Percentiles rank a stretch among this genome's conserved stretches.
Conservation (phyloP, 768 basidiomycete genomes). For the Boletus vinaceobasis region DNA sequence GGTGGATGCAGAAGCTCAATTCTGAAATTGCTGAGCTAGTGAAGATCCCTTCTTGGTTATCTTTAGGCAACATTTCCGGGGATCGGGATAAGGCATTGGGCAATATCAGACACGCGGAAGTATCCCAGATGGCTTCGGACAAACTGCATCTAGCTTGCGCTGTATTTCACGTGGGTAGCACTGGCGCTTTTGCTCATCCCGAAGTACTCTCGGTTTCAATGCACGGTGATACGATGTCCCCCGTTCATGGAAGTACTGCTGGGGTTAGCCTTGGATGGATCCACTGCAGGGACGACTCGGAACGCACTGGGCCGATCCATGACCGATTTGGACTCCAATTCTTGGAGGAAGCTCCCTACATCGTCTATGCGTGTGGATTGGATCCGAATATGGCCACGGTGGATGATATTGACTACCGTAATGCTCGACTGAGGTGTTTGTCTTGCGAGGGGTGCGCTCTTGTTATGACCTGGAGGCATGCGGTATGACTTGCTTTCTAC, state of each 20-base stretch:
- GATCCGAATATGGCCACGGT: constrained; percentile 8
- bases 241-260: not conserved
- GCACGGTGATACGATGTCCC: not conserved
- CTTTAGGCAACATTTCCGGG: not conserved
- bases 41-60: constrained; percentile 6
- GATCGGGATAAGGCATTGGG: not conserved
- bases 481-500: not conserved
- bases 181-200: not conserved
- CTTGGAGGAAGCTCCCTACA: constrained; percentile 10
- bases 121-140: not conserved
- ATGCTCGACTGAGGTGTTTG: constrained; percentile 13
- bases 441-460: not conserved
- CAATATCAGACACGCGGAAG: not conserved
- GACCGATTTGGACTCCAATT: not conserved
- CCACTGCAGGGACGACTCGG: not conserved
- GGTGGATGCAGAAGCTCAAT: constrained; percentile 9
- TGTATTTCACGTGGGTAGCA: constrained; percentile 1
- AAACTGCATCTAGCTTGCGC: constrained; percentile 12
- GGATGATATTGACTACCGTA: constrained; percentile 10
- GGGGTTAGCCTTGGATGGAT: not conserved
- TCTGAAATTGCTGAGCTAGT: constrained; percentile 7
- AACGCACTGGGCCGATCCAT: not conserved
- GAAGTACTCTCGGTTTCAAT: constrained; percentile 2
- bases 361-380: constrained; percentile 11
- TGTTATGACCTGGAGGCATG: constrained; percentile 12